Conservation (phyloP, 257 asterid genomes). For the Plectranthus barbatus region DNA sequence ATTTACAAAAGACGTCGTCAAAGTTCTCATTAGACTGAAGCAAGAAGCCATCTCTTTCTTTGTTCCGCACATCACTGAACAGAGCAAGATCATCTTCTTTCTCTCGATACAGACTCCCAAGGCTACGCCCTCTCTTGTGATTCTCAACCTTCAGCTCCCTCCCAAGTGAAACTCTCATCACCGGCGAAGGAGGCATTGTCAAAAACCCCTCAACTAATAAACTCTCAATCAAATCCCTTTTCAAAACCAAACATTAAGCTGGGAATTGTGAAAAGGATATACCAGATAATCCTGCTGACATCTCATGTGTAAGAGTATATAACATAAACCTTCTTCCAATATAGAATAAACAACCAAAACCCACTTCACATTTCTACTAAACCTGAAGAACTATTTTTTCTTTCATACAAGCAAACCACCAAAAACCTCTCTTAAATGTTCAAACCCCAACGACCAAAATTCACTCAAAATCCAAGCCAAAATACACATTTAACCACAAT, state of each 20-base stretch:
- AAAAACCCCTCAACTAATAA: not conserved
- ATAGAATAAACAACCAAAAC: conserved; percentile 10
- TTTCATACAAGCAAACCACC: conserved; percentile 1
- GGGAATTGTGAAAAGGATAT: conserved; percentile 18
- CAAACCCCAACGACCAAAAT: conserved; percentile 8
- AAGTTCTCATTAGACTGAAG: conserved; percentile 80
- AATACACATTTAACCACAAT: conserved; percentile 8
- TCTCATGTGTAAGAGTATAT: not conserved
- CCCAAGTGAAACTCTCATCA: conserved; percentile 66
- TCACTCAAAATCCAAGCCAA: conserved; percentile 17
- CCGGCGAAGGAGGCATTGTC: conserved; percentile 88
- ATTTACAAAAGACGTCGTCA: conserved; percentile 73
- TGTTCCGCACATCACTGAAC: conserved; percentile 80
- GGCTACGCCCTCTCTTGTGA: conserved; percentile 83
- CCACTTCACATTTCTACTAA: conserved; percentile 13
- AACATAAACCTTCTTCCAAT: conserved; percentile 14
- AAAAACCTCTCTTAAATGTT: not conserved
- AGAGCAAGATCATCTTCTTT: conserved; percentile 87
- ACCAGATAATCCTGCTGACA: not conserved
- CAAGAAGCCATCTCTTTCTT: conserved; percentile 73
- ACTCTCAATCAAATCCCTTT: conserved; percentile 21
- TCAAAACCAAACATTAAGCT: conserved; percentile 16
- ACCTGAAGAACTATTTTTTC: not conserved
- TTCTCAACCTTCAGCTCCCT: conserved; percentile 60
- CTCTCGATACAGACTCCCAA: conserved; percentile 52